Evolutionary conservation across 345 rosid species (phyloP).

Genomic region (Garcia nutans): DNA sequence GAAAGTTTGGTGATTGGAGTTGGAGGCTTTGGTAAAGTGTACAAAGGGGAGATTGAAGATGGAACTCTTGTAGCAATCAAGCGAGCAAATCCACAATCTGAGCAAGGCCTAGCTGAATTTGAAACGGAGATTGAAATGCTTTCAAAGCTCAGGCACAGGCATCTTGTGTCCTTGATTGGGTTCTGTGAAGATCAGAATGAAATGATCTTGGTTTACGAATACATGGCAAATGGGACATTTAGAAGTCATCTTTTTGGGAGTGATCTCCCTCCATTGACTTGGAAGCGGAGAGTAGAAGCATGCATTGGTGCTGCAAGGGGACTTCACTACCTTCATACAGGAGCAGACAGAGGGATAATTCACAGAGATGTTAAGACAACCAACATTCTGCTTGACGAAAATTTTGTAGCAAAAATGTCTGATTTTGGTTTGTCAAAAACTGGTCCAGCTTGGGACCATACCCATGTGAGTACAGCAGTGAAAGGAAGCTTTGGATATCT

Average conservation of each 20-base stretch:
- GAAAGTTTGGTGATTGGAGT: slow-evolving; percentile 74
- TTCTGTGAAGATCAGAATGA: slow-evolving; percentile 85
- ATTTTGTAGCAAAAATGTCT: slow-evolving; percentile 84
- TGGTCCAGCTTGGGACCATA: slow-evolving; percentile 87
- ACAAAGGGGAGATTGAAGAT: slow-evolving; percentile 74
- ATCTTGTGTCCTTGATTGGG: slow-evolving; percentile 83
- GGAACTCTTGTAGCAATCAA: slow-evolving; percentile 76
- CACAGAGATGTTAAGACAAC: slow-evolving; percentile 92
- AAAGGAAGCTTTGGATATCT: slow-evolving; percentile 94
- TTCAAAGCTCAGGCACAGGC: slow-evolving; percentile 82
- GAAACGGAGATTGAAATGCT: slow-evolving; percentile 93
- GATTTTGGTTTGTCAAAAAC: slow-evolving; percentile 83
- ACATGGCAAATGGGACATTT: slow-evolving; percentile 83
- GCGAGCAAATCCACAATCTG: slow-evolving; percentile 83
- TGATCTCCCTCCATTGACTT: slow-evolving; percentile 62
- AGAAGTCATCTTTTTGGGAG: slow-evolving; percentile 83
- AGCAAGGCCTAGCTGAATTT: slow-evolving; percentile 84
- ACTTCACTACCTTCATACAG: slow-evolving; percentile 91
- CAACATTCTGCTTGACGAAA: slow-evolving; percentile 71
- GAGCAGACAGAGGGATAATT: slow-evolving; percentile 82
- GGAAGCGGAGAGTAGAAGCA: slow-evolving; percentile 80
- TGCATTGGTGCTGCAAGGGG: slow-evolving; percentile 88
- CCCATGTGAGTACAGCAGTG: slow-evolving; percentile 93
- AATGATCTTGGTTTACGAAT: slow-evolving; percentile 94
- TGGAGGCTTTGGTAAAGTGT: slow-evolving; percentile 91